Evolutionary conservation across 306 rosid species (phyloP).

Genomic region (Astragalus membranaceus): DNA sequence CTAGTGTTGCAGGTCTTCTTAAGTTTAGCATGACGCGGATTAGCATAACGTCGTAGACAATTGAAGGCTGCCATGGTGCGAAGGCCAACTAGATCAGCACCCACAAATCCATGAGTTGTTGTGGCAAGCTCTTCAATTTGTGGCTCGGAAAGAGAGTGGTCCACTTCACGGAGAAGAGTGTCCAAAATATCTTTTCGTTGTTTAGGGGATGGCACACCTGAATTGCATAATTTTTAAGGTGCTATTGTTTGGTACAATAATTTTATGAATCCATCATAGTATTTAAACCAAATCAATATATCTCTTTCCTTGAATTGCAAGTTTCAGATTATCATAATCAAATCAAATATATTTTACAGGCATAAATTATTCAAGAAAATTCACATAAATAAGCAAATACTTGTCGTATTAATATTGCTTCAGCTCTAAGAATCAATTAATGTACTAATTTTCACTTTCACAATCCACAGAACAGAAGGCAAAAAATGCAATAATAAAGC

Average conservation of each 20-base stretch:
- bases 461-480: neutral
- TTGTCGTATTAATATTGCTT: neutral
- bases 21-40: neutral
- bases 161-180: slow-evolving; percentile 59
- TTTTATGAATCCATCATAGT: neutral
- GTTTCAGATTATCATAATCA: neutral
- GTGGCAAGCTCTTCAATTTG: slow-evolving; percentile 76
- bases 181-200: slow-evolving; percentile 65
- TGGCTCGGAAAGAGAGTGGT: slow-evolving; percentile 54
- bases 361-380: neutral
- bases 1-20: slow-evolving; percentile 22
- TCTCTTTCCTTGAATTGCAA: neutral
- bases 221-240: slow-evolving; percentile 32
- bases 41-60: slow-evolving; percentile 51
- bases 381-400: neutral
- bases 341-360: neutral
- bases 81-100: slow-evolving; percentile 83
- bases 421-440: neutral
- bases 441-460: neutral
- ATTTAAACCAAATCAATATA: neutral
- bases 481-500: neutral
- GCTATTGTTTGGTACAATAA: neutral
- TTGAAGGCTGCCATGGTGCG: slow-evolving; percentile 71
- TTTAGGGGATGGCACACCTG: slow-evolving; percentile 82
- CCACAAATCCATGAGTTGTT: slow-evolving; percentile 84